A percentile compares a stretch with the other conserved stretches of the same genome.
phyloP scores from a whole-genome alignment of 78 protist genomes.

The Isochrysis galbana region DNA sequence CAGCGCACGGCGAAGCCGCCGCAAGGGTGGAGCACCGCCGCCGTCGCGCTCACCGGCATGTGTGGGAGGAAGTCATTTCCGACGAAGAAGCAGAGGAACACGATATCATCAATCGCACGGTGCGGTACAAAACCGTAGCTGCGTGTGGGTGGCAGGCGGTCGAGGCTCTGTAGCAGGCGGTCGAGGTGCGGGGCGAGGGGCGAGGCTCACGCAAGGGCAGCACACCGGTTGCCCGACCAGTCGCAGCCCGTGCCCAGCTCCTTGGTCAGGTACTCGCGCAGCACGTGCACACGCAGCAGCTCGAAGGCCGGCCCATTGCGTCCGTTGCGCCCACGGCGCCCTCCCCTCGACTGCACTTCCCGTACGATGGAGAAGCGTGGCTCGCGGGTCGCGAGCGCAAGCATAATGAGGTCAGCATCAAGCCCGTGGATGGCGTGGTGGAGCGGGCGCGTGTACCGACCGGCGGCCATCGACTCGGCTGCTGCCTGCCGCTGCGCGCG shows the following conservation, averaged over 20 bases:
- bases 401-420: constrained; percentile 99
- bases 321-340: not conserved
- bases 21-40: too few species aligned
- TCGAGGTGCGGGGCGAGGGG: too few species aligned
- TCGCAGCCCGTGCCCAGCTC: constrained; percentile 42
- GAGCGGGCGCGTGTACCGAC: not conserved
- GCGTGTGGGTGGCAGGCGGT: too few species aligned
- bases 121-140: constrained; percentile 75
- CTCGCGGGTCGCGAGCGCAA: constrained; percentile 97
- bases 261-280: constrained; percentile 66
- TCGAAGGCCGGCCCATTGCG: not conserved
- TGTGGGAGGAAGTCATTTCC: constrained; percentile 99
- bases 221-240: not conserved
- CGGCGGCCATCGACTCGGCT: not conserved
- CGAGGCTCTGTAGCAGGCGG: too few species aligned
- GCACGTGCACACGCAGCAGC: constrained; percentile 32
- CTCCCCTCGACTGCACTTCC: constrained; percentile 59
- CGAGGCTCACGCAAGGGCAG: too few species aligned
- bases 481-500: constrained; percentile 44
- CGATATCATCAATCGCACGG: constrained; percentile 93
- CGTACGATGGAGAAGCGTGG: constrained; percentile 93
- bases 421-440: constrained; percentile 79
- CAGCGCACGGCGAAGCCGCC: too few species aligned
- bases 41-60: too few species aligned
- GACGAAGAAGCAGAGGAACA: constrained; percentile 91